These are phyloP conservation scores for Citeromyces matritensis DNA, from an alignment of 805 yeast species.

Conservation along the genomic window DNA sequence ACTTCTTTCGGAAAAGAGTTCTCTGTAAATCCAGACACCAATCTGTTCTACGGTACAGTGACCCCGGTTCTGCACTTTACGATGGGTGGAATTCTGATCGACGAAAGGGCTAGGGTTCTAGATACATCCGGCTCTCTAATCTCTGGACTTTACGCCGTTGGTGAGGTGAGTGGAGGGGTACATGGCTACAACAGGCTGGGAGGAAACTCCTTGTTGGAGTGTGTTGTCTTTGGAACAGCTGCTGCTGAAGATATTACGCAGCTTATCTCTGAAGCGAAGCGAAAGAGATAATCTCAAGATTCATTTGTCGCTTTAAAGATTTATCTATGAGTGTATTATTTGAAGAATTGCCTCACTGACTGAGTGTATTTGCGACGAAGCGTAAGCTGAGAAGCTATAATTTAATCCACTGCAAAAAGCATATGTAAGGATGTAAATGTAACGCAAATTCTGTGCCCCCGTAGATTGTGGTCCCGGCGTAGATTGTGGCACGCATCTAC, in stretches of 20 bases:
- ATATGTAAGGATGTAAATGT: too few species aligned
- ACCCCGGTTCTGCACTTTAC: conserved; percentile 50
- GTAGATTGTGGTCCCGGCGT: too few species aligned
- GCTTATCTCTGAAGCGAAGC: too few species aligned
- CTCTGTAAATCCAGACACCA: conserved; percentile 32
- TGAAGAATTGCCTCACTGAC: too few species aligned
- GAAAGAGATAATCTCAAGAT: too few species aligned
- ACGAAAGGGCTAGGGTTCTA: conserved; percentile 24
- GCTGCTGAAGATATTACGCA: conserved; percentile 17
- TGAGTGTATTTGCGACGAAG: too few species aligned
- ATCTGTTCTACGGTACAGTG: conserved; percentile 32
- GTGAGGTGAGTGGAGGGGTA: conserved; percentile 56
- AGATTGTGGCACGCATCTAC: too few species aligned
- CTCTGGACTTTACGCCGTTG: conserved; percentile 42
- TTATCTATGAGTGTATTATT: too few species aligned
- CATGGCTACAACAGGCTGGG: conserved; percentile 52
- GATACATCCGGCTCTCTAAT: conserved; percentile 15
- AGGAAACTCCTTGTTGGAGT: conserved; percentile 41
- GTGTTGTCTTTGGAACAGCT: conserved; percentile 44
- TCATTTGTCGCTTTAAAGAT: too few species aligned
- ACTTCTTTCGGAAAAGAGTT: conserved; percentile 28
- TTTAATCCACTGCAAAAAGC: too few species aligned
- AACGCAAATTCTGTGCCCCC: too few species aligned
- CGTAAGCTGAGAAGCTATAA: too few species aligned
- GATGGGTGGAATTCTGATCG: conserved; percentile 53